Conservation (phyloP, 345 rosid genomes). For the Sisymbrium irio region DNA sequence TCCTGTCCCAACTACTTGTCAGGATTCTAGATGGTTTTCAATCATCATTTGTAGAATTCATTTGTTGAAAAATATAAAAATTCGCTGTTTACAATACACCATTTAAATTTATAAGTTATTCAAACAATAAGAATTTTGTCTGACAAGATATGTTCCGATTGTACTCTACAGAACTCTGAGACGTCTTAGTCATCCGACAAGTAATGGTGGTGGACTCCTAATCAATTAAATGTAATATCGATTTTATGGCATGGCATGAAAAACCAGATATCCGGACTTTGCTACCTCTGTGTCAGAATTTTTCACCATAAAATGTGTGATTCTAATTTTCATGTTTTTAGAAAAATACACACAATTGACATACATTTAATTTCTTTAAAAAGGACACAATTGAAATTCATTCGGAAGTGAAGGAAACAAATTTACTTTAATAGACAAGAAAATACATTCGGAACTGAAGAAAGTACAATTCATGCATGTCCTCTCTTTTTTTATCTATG, state of each 20-base stretch:
- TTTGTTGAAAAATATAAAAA: neutral
- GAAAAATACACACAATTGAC: neutral
- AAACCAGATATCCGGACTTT: neutral
- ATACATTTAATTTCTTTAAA: too few species aligned
- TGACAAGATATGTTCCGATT: too few species aligned
- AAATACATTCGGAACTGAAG: neutral
- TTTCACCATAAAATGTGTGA: neutral
- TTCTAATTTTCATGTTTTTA: neutral
- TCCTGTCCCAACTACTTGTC: neutral
- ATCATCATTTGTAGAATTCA: neutral
- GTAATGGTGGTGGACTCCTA: constrained; percentile 1
- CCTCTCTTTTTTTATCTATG: too few species aligned
- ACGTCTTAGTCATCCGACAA: neutral
- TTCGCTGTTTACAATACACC: neutral
- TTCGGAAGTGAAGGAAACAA: neutral
- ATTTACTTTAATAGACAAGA: neutral
- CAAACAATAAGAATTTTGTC: neutral
- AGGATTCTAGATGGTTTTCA: neutral
- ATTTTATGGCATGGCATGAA: neutral
- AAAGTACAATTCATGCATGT: neutral
- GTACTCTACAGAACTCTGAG: neutral
- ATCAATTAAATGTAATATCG: neutral
- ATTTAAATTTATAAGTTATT: neutral
- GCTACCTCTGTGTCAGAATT: neutral
- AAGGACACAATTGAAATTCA: neutral